A percentile compares a stretch with the other conserved stretches of the same genome.
Conservation (phyloP, 1,284 basidiomycete species). For the Pseudozyma sp. region DNA sequence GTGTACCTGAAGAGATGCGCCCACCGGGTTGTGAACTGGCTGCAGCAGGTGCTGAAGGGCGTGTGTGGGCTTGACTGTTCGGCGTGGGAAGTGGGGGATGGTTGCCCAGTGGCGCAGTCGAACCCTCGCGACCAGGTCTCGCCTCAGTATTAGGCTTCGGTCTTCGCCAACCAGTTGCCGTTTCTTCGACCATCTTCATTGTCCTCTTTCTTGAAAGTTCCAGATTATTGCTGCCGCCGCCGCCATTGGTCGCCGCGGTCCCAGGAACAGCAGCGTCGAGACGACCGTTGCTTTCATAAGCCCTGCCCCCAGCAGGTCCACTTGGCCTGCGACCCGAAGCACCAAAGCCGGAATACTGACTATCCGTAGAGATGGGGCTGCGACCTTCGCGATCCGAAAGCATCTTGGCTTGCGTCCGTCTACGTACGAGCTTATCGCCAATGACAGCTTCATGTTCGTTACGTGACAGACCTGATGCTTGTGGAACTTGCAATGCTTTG, state of each 20-base stretch:
- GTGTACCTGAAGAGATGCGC: constrained; percentile 24
- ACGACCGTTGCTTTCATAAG: constrained; percentile 12
- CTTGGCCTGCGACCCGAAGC: constrained; percentile 11
- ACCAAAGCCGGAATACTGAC: constrained; percentile 18
- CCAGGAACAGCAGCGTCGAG: neutral
- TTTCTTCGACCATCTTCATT: constrained; percentile 61
- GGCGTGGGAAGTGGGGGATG: neutral
- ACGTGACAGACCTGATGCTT: constrained; percentile 74
- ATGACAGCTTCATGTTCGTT: constrained; percentile 83
- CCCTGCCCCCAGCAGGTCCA: constrained; percentile 15
- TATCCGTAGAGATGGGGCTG: constrained; percentile 41
- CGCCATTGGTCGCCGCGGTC: too few relatives aligned
- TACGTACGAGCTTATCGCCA: constrained; percentile 82
- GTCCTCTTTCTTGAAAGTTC: constrained; percentile 55
- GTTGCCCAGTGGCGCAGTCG: too few relatives aligned
- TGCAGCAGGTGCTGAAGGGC: neutral
- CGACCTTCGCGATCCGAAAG: constrained; percentile 49
- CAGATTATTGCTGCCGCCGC: constrained; percentile 6
- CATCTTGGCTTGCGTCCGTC: constrained; percentile 79
- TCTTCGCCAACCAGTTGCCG: constrained; percentile 33
- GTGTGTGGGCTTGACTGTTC: neutral
- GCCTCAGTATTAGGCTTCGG: constrained; percentile 26
- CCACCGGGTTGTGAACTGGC: neutral
- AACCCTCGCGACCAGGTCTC: neutral
- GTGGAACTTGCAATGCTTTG: constrained; percentile 74